A percentile compares a stretch with the other conserved stretches of the same genome.
Evolutionary conservation across 2,329 filamentous ascomycete genomes (phyloP).

Genomic region (Alternaria infectoria): DNA sequence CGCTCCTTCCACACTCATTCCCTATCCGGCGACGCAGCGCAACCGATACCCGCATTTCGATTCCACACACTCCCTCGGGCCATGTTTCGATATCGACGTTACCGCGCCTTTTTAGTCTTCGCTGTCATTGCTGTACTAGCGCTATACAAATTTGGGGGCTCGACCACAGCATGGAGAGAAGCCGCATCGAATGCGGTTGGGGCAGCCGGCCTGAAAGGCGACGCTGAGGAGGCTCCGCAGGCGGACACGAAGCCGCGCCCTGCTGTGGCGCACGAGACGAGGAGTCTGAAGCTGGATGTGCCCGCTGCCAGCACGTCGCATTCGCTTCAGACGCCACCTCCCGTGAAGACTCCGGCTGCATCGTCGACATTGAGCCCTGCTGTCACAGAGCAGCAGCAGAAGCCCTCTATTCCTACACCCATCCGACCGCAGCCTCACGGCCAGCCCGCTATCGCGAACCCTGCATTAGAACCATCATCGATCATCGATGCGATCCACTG

Average conservation of each 20-base stretch:
- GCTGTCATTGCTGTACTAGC: slow-evolving; percentile 62
- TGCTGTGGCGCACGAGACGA: slow-evolving; percentile 41
- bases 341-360: slow-evolving; percentile 26
- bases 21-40: slow-evolving; percentile 9
- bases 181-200: slow-evolving; percentile 29
- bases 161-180: slow-evolving; percentile 50
- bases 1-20: slow-evolving; percentile 3
- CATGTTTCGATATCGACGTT: slow-evolving; percentile 67
- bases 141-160: slow-evolving; percentile 59
- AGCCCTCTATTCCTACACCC: slow-evolving; percentile 26
- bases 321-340: slow-evolving; percentile 37
- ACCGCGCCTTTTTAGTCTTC: slow-evolving; percentile 65
- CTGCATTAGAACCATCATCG: slow-evolving; percentile 24
- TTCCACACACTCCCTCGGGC: slow-evolving; percentile 9
- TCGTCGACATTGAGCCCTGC: slow-evolving; percentile 17
- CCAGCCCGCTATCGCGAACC: slow-evolving; percentile 23
- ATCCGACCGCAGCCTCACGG: slow-evolving; percentile 17
- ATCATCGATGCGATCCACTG: slow-evolving; percentile 64
- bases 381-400: slow-evolving; percentile 14
- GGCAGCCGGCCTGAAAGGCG: slow-evolving; percentile 25
- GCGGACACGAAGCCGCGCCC: slow-evolving; percentile 28
- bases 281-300: slow-evolving; percentile 38
- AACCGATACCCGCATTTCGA: slow-evolving; percentile 12
- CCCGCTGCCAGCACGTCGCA: slow-evolving; percentile 36
- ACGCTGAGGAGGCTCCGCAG: slow-evolving; percentile 20